phyloP scores from a whole-genome alignment of 2,329 filamentous ascomycete genomes.

The Alternaria hordeiaustralica region DNA sequence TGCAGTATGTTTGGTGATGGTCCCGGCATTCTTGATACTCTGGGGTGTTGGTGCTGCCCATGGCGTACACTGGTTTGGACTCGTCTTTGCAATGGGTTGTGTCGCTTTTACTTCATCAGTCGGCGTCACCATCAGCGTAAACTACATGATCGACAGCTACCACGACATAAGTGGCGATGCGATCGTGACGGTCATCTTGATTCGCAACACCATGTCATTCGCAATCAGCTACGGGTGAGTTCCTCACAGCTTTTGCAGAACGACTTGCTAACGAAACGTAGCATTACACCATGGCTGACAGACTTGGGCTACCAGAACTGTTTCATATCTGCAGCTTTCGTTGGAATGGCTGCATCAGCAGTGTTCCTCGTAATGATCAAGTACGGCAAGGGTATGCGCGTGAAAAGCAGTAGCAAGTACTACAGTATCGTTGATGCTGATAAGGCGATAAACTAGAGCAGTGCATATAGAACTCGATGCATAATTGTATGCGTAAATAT shows the following conservation, averaged over 20 bases:
- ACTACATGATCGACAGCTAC: slow-evolving; percentile 59
- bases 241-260: neutral
- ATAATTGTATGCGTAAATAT: neutral
- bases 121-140: slow-evolving; percentile 53
- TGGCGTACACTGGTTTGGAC: slow-evolving; percentile 58
- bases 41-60: slow-evolving; percentile 61
- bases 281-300: slow-evolving; percentile 54
- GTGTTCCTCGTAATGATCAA: slow-evolving; percentile 55
- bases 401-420: slow-evolving; percentile 35
- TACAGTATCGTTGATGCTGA: slow-evolving; percentile 40
- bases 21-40: slow-evolving; percentile 55
- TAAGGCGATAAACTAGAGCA: slow-evolving; percentile 2
- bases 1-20: slow-evolving; percentile 48
- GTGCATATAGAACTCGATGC: neutral
- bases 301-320: slow-evolving; percentile 53
- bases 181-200: slow-evolving; percentile 58
- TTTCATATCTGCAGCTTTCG: slow-evolving; percentile 53
- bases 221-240: slow-evolving; percentile 57
- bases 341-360: slow-evolving; percentile 50
- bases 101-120: slow-evolving; percentile 37
- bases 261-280: slow-evolving; percentile 1
- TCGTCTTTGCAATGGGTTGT: slow-evolving; percentile 56
- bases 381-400: slow-evolving; percentile 54
- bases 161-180: slow-evolving; percentile 57
- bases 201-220: slow-evolving; percentile 59